phyloP scores from a whole-genome alignment of 495 filamentous ascomycete genomes.

The Neurospora discreta region DNA sequence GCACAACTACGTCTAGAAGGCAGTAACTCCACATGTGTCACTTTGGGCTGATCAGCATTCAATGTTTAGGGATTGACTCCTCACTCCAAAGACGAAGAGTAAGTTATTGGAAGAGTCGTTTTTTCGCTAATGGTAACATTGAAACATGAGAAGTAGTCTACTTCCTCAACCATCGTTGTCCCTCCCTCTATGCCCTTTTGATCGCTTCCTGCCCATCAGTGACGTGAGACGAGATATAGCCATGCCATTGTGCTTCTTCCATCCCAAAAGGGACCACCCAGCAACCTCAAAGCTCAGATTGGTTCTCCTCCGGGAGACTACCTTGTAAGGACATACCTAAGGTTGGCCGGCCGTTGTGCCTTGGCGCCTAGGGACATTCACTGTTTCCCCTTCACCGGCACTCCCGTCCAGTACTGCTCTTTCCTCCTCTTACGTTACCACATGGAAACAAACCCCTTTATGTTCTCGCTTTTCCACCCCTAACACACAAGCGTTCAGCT shows the following conservation, averaged over 20 bases:
- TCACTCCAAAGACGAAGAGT: not conserved
- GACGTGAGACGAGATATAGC: not conserved
- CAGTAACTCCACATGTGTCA: not conserved
- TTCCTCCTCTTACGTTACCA: not conserved
- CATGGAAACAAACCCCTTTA: not conserved
- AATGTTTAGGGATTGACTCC: not conserved
- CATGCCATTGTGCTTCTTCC: not conserved
- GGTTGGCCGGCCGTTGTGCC: not conserved
- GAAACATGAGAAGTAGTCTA: not conserved
- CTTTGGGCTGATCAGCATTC: not conserved
- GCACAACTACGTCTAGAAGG: not conserved
- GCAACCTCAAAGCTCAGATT: not conserved
- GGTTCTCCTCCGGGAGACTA: not conserved
- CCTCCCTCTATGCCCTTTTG: not conserved
- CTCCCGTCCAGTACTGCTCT: not conserved
- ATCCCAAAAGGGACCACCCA: not conserved
- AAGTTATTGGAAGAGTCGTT: not conserved
- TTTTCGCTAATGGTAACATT: not conserved
- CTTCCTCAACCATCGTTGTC: not conserved
- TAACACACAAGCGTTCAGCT: not conserved
- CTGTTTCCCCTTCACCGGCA: not conserved
- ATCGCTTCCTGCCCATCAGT: not conserved
- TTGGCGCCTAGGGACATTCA: not conserved
- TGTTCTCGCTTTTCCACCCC: not conserved
- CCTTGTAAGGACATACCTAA: not conserved